Percentiles rank a stretch among this genome's conserved stretches.
phyloP scores from a whole-genome alignment of 2,329 filamentous ascomycete species.

The Pseudogymnoascus sp. region DNA sequence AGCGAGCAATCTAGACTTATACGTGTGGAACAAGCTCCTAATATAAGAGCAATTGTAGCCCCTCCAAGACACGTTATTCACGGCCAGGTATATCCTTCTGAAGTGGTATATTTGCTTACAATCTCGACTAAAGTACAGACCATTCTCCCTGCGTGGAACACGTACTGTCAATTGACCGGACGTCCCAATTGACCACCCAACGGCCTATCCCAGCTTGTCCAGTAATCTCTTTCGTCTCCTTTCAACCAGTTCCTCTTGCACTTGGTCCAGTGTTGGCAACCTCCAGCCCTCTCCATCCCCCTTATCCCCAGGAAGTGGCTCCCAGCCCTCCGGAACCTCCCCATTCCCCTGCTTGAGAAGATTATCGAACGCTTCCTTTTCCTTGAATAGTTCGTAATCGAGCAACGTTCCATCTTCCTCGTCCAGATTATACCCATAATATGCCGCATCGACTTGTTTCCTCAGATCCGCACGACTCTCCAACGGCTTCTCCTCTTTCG shows the following conservation, averaged over 20 bases:
- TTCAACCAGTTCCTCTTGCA: constrained; percentile 89
- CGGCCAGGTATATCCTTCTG: background rate
- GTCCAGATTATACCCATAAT: constrained; percentile 90
- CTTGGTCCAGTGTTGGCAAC: constrained; percentile 78
- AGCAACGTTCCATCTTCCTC: constrained; percentile 81
- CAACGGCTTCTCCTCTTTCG: constrained; percentile 51
- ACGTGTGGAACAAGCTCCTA: background rate
- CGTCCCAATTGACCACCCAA: background rate
- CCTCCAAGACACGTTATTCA: background rate
- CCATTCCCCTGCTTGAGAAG: constrained; percentile 51
- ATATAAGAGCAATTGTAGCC: background rate
- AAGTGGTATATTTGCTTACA: background rate
- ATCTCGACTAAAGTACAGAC: background rate
- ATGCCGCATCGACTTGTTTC: constrained; percentile 79
- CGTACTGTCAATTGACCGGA: background rate
- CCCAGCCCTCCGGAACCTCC: constrained; percentile 62
- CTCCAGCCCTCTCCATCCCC: constrained; percentile 79
- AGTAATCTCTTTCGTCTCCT: constrained; percentile 73
- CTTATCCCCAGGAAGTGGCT: constrained; percentile 74
- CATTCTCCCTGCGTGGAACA: background rate
- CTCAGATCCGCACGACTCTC: constrained; percentile 60
- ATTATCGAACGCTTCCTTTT: constrained; percentile 68
- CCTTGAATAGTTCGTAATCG: constrained; percentile 73
- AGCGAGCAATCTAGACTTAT: background rate
- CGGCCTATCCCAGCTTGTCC: constrained; percentile 50